Evolutionary conservation across 345 rosid species (phyloP).

Genomic region (Hevea brasiliensis): DNA sequence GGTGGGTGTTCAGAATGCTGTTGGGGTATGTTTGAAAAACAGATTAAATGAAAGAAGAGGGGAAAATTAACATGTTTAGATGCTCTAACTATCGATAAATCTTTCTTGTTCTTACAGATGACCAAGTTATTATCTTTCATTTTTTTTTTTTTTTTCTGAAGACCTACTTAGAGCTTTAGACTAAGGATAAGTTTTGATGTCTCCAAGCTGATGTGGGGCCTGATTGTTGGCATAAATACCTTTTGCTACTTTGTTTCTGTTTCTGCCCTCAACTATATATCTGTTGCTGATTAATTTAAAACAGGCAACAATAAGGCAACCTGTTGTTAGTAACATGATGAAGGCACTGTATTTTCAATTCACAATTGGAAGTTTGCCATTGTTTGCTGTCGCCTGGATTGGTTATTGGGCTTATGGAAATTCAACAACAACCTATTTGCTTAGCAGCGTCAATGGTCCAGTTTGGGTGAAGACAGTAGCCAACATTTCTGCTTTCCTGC

Average conservation of each 20-base stretch:
- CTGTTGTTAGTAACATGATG: conserved; percentile 81
- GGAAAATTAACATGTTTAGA: not conserved
- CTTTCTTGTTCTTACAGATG: no score
- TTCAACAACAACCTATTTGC: conserved; percentile 63
- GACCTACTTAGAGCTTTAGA: no score
- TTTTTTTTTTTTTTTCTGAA: no score
- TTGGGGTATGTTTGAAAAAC: not conserved
- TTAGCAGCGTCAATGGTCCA: conserved; percentile 69
- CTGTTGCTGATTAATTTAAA: conserved; percentile 5
- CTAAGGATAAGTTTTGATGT: no score
- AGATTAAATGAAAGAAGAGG: not conserved
- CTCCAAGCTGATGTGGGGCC: no score
- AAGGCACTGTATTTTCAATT: conserved; percentile 86
- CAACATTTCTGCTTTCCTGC: conserved; percentile 76
- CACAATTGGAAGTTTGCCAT: conserved; percentile 64
- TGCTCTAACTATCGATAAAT: no score
- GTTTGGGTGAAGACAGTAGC: conserved; percentile 80
- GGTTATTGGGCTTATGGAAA: conserved; percentile 99
- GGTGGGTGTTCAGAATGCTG: not conserved
- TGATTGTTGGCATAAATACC: no score
- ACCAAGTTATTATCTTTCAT: no score
- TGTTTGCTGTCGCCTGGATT: conserved; percentile 64
- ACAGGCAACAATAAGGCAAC: conserved; percentile 82
- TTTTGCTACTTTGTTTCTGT: no score
- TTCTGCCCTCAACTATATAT: not conserved